Evolutionary conservation across 306 rosid genomes (phyloP).

Genomic region (Arachis hypogaea): DNA sequence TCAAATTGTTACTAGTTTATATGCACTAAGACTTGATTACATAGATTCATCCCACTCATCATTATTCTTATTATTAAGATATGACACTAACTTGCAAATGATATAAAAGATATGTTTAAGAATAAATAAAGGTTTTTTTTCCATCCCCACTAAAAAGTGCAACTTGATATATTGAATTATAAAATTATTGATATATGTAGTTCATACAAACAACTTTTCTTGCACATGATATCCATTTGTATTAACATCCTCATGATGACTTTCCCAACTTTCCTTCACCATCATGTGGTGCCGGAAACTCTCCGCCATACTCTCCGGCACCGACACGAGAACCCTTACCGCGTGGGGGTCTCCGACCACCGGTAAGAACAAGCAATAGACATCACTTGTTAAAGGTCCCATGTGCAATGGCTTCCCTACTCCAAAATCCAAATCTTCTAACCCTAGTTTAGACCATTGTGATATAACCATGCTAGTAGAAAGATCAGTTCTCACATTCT

Average conservation of each 20-base stretch:
- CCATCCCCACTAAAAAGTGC: background rate
- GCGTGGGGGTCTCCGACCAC: conserved; percentile 54
- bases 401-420: conserved; percentile 69
- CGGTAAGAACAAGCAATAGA: conserved; percentile 86
- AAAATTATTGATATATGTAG: too few relatives aligned
- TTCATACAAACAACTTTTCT: conserved; percentile 18
- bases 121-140: too few relatives aligned
- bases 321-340: conserved; percentile 70
- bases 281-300: conserved; percentile 61
- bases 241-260: conserved; percentile 31
- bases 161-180: background rate
- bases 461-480: conserved; percentile 73
- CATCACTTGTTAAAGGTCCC: conserved; percentile 76
- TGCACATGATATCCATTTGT: conserved; percentile 38
- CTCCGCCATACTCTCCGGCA: conserved; percentile 61
- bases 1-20: too few relatives aligned
- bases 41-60: background rate
- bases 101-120: background rate
- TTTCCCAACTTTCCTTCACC: conserved; percentile 35
- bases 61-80: background rate
- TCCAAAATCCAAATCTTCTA: conserved; percentile 84
- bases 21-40: background rate
- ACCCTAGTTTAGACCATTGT: conserved; percentile 84
- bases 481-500: conserved; percentile 59
- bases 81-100: background rate